Conservation (phyloP, 768 basidiomycete species). For the Cystobasidium ongulense region DNA sequence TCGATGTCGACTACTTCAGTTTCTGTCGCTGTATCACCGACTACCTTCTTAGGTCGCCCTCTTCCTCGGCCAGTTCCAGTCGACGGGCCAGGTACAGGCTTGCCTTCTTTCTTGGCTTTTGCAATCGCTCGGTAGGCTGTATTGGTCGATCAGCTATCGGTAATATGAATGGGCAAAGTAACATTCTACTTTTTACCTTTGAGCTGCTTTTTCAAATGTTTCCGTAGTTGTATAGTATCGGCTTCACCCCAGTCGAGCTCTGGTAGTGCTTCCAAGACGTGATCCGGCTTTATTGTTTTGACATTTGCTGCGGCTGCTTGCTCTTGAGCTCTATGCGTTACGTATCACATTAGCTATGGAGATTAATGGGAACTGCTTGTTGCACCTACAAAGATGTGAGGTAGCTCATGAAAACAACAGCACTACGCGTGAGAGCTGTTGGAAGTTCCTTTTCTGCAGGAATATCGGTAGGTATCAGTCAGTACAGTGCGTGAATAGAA, state of each 20-base stretch:
- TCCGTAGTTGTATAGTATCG: constrained; percentile 31
- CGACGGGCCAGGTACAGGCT: not conserved
- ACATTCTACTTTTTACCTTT: constrained; percentile 24
- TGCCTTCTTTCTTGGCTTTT: constrained; percentile 1
- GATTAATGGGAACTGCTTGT: not conserved
- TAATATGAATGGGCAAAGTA: not conserved
- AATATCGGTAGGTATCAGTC: not conserved
- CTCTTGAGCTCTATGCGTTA: constrained; percentile 35
- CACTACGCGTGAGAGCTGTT: constrained; percentile 71
- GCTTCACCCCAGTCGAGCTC: constrained; percentile 39
- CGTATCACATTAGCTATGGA: not conserved
- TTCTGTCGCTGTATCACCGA: constrained; percentile 37
- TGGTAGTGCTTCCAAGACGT: constrained; percentile 39
- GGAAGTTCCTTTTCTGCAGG: constrained; percentile 64
- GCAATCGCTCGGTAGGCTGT: not conserved
- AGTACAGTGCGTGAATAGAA: not conserved
- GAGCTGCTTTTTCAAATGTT: constrained; percentile 33
- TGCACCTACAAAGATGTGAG: constrained; percentile 55
- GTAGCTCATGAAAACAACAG: constrained; percentile 92
- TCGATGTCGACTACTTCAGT: constrained; percentile 50
- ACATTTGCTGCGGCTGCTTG: constrained; percentile 32
- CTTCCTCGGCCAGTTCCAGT: not conserved
- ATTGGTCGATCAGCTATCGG: not conserved
- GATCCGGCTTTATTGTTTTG: constrained; percentile 40
- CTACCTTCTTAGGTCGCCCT: not conserved